A percentile compares a stretch with the other conserved stretches of the same genome.
Evolutionary conservation across 2,329 filamentous ascomycete species (phyloP).

Genomic region (Fusarium incarnatum): DNA sequence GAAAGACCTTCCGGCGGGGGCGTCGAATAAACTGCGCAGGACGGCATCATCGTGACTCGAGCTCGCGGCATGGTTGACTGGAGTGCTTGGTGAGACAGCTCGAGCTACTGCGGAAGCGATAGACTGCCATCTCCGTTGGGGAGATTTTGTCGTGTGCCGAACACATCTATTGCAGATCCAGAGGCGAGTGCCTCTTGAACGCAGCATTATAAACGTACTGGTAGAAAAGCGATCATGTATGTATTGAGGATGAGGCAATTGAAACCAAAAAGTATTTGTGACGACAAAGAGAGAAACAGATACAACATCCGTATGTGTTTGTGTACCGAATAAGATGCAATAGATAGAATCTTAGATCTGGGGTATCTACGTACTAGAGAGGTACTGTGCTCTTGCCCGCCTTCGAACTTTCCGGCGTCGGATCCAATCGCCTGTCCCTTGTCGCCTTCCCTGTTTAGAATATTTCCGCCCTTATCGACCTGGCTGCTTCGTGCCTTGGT

Average conservation of each 20-base stretch:
- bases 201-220: slow-evolving; percentile 46
- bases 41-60: slow-evolving; percentile 74
- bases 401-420: slow-evolving; percentile 35
- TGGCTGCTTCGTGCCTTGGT: slow-evolving; percentile 16
- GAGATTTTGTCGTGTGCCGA: slow-evolving; percentile 53
- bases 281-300: background rate
- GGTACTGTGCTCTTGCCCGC: slow-evolving; percentile 3
- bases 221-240: slow-evolving; percentile 16
- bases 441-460: slow-evolving; percentile 21
- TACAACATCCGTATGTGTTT: background rate
- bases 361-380: background rate
- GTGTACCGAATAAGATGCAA: slow-evolving; percentile 6
- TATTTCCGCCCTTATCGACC: slow-evolving; percentile 9
- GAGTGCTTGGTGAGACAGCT: slow-evolving; percentile 43
- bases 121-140: slow-evolving; percentile 56
- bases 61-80: slow-evolving; percentile 49
- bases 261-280: background rate
- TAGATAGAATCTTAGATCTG: slow-evolving; percentile 22
- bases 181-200: slow-evolving; percentile 53
- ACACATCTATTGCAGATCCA: slow-evolving; percentile 75
- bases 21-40: slow-evolving; percentile 87
- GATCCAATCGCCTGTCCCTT: slow-evolving; percentile 24
- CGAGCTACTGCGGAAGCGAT: slow-evolving; percentile 55
- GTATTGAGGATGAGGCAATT: background rate
- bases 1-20: slow-evolving; percentile 58